phyloP scores from a whole-genome alignment of 768 basidiomycete species.

The Phlegmacium glaucopus region DNA sequence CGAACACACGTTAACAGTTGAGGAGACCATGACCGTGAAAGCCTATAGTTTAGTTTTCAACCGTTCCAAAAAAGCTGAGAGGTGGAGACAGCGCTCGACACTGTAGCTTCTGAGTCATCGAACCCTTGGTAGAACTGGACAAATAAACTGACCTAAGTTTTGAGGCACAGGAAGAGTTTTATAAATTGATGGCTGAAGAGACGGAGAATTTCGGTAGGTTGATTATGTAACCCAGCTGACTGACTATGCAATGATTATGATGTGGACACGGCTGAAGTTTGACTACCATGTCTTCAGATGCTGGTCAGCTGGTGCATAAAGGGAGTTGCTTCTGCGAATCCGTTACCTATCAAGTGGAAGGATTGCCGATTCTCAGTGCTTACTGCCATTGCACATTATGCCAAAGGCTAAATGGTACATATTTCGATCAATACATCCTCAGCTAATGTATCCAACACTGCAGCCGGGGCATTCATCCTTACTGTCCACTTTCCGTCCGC shows the following conservation, averaged over 20 bases:
- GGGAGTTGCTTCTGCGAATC: conserved; percentile 63
- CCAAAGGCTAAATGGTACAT: conserved; percentile 49
- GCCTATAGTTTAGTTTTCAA: conserved; percentile 23
- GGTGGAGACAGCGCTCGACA: conserved; percentile 24
- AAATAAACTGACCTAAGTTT: conserved; percentile 30
- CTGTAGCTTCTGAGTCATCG: conserved; percentile 1
- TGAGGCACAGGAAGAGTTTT: conserved; percentile 24
- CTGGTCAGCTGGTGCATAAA: conserved; percentile 19
- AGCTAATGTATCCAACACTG: not conserved
- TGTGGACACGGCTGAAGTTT: no score
- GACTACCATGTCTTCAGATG: no score
- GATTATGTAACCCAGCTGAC: conserved; percentile 31
- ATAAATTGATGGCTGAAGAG: conserved; percentile 21
- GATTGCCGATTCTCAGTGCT: conserved; percentile 49
- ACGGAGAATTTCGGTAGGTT: conserved; percentile 43
- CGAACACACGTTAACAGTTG: conserved; percentile 64
- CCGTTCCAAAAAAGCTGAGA: conserved; percentile 23
- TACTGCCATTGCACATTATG: conserved; percentile 75
- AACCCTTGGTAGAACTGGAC: not conserved
- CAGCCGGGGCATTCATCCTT: conserved; percentile 61
- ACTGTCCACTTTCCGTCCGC: conserved; percentile 52
- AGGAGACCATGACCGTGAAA: conserved; percentile 54
- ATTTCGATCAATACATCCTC: not conserved
- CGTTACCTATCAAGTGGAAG: conserved; percentile 44
- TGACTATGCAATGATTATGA: not conserved